phyloP scores from a whole-genome alignment of 1,284 basidiomycete genomes.

The Phellinidium pouzarii region DNA sequence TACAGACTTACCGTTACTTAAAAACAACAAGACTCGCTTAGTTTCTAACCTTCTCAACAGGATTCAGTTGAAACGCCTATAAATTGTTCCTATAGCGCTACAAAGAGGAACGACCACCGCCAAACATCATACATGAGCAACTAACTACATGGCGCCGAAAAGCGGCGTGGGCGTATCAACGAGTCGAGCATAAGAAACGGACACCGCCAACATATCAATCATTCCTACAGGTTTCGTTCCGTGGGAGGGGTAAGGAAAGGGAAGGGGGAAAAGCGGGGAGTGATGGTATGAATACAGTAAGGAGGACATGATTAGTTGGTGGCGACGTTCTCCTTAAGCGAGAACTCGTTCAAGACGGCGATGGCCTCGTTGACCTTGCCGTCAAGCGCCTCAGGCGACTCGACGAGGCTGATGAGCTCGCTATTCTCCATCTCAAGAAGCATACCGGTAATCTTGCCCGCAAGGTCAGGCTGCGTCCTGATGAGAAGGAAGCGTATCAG shows the following conservation, averaged over 20 bases:
- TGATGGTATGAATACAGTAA: slow-evolving; percentile 1
- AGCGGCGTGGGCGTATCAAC: slow-evolving; percentile 1
- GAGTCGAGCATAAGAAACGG: neutral
- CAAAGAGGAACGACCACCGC: slow-evolving; percentile 17
- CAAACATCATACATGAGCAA: slow-evolving; percentile 10
- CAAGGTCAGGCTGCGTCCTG: slow-evolving; percentile 76
- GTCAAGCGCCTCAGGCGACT: slow-evolving; percentile 73
- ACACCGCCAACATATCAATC: slow-evolving; percentile 10
- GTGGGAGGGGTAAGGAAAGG: slow-evolving; percentile 10
- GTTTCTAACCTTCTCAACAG: slow-evolving; percentile 15
- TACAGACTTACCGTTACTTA: neutral
- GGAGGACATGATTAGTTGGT: slow-evolving; percentile 23
- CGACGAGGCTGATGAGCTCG: slow-evolving; percentile 83
- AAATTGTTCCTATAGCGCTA: slow-evolving; percentile 11
- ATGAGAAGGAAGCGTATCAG: slow-evolving; percentile 20
- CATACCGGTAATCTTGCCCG: slow-evolving; percentile 98
- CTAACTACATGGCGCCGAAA: slow-evolving; percentile 1
- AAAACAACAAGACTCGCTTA: neutral
- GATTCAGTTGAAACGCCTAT: slow-evolving; percentile 23
- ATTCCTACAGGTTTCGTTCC: slow-evolving; percentile 10
- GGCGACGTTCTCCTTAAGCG: slow-evolving; percentile 42
- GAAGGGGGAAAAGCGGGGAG: slow-evolving; percentile 10
- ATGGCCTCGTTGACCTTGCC: slow-evolving; percentile 88
- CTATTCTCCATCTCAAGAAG: slow-evolving; percentile 95
- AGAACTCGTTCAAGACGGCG: slow-evolving; percentile 71